Evolutionary conservation across 345 rosid genomes (phyloP), one percentile per base, ranked within the genome.

Genomic region (Euphorbia peplus): DNA sequence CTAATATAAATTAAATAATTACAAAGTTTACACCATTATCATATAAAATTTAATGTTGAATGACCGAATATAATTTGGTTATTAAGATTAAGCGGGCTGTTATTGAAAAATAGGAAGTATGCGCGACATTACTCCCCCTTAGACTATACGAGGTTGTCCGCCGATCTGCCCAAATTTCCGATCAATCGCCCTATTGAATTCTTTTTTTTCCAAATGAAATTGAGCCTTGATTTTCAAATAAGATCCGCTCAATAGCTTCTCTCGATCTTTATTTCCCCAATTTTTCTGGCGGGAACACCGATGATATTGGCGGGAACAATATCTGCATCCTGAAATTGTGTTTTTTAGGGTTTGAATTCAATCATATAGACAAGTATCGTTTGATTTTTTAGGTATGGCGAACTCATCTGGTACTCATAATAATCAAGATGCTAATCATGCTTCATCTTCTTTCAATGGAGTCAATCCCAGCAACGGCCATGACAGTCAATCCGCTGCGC

Each of bases 391-490:
- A 32, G 8, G 11, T 4, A 86, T 84, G 90, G 88, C 90, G 30
- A 86, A 82, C 71, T 81, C 86, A 24, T 71, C 86, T 35, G 90
- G 84, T 69, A 79, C 48, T 21, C n/a, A n/a, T n/a, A 68, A 74
- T 69, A 81, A 77, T 79, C 86, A 79, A 26, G 80, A 75, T 25
- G 51, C 48, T 0, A 73, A 73, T 52, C 82, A 73, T 22, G 66
- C 78, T 35, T 59, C 78, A 8, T 78, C 82, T 65, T 70, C 81
- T 44, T 80, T 81, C 78, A 77, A 52, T 76, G 81, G 81, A 18
- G 61, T 68, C 18, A 70, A 68, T 54, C 81, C 81, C 5, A 72
- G 46, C 67, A 63, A 64, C 66, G 75, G 32, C 16, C 63, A 65
- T 3, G 86, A 79, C 12, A 76, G 68, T 64, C n/a, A n/a, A n/a